phyloP scores from a whole-genome alignment of 176 grass and related monocot species.

The Zea mays region Zm-B73-REFERENCE-NAM-5.0 NC_050103.1:100315001-100315500 shows the following conservation, averaged over 20 bases:
- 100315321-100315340: neutral
- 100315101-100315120: neutral
- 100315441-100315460: conserved; percentile 99
- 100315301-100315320: neutral
- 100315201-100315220: neutral
- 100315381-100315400: conserved; percentile 66
- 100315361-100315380: conserved; percentile 28
- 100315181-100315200: neutral
- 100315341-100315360: conserved; percentile 23
- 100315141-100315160: too few species aligned
- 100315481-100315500: conserved; percentile 26
- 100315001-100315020: too few species aligned
- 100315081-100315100: too few species aligned
- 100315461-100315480: conserved; percentile 41
- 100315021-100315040: too few species aligned
- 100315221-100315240: neutral
- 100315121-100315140: neutral
- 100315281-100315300: conserved; percentile 4
- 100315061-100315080: too few species aligned
- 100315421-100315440: conserved; percentile 96
- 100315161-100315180: neutral
- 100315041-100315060: too few species aligned
- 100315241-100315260: conserved; percentile 2
- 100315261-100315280: neutral
- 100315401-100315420: conserved; percentile 92